These are phyloP conservation scores for Friedmanniomyces simplex DNA, from an alignment of 495 filamentous ascomycete genomes.

Conservation along the genomic window DNA sequence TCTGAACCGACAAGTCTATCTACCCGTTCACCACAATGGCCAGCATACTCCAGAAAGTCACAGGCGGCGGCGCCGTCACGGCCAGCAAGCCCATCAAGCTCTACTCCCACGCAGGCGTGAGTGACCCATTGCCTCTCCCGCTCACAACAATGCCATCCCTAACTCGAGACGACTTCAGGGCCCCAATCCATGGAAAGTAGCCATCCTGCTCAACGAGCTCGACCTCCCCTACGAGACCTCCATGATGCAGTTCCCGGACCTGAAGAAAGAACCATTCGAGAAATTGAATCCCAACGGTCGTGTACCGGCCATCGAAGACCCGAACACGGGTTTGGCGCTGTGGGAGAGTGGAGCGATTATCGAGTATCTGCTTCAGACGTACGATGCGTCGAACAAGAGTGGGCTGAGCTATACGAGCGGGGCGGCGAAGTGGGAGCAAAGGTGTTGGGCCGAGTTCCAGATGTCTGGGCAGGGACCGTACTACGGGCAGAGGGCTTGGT, in stretches of 20 bases:
- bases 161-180: slow-evolving; percentile 22
- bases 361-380: slow-evolving; percentile 23
- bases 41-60: neutral
- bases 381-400: slow-evolving; percentile 8
- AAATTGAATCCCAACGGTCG: slow-evolving; percentile 66
- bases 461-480: slow-evolving; percentile 38
- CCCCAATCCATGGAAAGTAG: slow-evolving; percentile 58
- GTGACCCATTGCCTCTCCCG: neutral
- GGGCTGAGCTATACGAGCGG: slow-evolving; percentile 8
- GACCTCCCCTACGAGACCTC: slow-evolving; percentile 43
- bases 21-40: neutral
- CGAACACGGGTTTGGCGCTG: slow-evolving; percentile 53
- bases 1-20: too few relatives aligned
- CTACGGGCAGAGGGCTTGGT: slow-evolving; percentile 38
- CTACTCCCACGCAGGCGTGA: slow-evolving; percentile 19
- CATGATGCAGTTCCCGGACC: slow-evolving; percentile 34
- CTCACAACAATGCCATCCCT: neutral
- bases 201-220: slow-evolving; percentile 54
- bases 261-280: slow-evolving; percentile 45
- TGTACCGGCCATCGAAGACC: slow-evolving; percentile 52
- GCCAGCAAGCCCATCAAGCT: slow-evolving; percentile 17
- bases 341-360: slow-evolving; percentile 37
- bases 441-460: slow-evolving; percentile 38
- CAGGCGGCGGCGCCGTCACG: neutral
- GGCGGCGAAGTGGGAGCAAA: slow-evolving; percentile 13